Evolutionary conservation across 2,329 filamentous ascomycete species (phyloP).

Genomic region (Xylaria sp.): DNA sequence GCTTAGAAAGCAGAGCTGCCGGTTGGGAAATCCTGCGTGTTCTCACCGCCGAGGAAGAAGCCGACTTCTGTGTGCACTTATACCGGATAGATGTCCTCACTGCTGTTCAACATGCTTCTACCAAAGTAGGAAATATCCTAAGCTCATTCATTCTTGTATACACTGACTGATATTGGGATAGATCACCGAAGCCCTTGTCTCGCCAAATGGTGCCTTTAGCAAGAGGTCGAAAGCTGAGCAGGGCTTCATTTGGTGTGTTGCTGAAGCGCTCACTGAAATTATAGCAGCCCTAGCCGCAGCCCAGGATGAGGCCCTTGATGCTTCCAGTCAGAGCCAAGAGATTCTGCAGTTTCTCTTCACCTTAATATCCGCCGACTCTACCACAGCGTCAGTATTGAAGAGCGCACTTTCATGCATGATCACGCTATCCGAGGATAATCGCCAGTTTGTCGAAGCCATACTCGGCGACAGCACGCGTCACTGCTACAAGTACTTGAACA

Average conservation of each 20-base stretch:
- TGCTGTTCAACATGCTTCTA: conserved; percentile 67
- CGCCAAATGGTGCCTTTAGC: conserved; percentile 55
- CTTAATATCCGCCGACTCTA: conserved; percentile 57
- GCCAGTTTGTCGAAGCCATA: conserved; percentile 63
- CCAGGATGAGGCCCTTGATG: conserved; percentile 69
- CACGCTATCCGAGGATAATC: conserved; percentile 70
- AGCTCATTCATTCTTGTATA: conserved; percentile 4
- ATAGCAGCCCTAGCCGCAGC: conserved; percentile 67
- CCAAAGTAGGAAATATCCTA: conserved; percentile 57
- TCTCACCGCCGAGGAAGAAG: conserved; percentile 71
- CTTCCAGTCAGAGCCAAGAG: conserved; percentile 61
- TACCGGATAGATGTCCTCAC: conserved; percentile 71
- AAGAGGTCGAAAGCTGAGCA: conserved; percentile 66
- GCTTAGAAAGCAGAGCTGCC: conserved; percentile 70
- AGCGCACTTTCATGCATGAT: conserved; percentile 67
- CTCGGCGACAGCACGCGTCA: conserved; percentile 59
- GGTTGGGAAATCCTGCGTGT: conserved; percentile 75
- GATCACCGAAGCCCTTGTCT: conserved; percentile 58
- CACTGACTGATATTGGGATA: conserved; percentile 41
- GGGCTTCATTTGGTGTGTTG: conserved; percentile 64
- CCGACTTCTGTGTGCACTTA: conserved; percentile 74
- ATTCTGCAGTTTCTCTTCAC: conserved; percentile 67
- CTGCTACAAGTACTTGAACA: conserved; percentile 62
- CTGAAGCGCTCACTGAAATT: conserved; percentile 64
- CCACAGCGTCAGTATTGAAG: conserved; percentile 57